Conservation (phyloP, 2,329 filamentous ascomycete genomes). For the Colletotrichum tanaceti region DNA sequence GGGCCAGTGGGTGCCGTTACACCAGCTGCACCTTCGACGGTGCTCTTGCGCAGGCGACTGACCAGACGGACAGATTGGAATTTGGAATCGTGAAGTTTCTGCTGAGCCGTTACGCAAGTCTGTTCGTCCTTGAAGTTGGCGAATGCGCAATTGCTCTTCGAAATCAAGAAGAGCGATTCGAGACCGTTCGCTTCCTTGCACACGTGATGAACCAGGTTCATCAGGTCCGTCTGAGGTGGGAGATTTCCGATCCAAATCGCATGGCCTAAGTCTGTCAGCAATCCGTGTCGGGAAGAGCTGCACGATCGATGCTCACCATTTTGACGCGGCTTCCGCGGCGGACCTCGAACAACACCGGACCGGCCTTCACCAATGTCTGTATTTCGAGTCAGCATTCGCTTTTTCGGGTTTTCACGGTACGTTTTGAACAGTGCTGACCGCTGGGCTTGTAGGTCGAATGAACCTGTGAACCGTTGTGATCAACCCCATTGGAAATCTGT, state of each 20-base stretch:
- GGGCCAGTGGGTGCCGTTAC: conserved; percentile 67
- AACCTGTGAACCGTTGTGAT: conserved; percentile 26
- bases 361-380: conserved; percentile 45
- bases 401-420: background rate
- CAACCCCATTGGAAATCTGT: conserved; percentile 39
- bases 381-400: background rate
- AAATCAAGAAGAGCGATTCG: conserved; percentile 92
- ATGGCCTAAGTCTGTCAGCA: conserved; percentile 67
- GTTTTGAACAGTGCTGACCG: background rate
- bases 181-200: conserved; percentile 82
- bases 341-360: conserved; percentile 62
- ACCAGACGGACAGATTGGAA: conserved; percentile 89
- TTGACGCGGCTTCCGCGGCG: conserved; percentile 68
- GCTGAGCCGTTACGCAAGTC: conserved; percentile 80
- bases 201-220: conserved; percentile 90
- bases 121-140: conserved; percentile 90
- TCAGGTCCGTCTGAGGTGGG: conserved; percentile 82
- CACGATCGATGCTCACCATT: conserved; percentile 59
- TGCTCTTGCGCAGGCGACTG: conserved; percentile 77
- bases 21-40: conserved; percentile 59
- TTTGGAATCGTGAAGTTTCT: conserved; percentile 88
- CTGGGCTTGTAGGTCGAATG: conserved; percentile 3
- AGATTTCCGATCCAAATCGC: conserved; percentile 97
- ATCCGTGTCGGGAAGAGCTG: conserved; percentile 30
- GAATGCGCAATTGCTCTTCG: conserved; percentile 97